Evolutionary conservation across 2,329 filamentous ascomycete genomes (phyloP), one percentile per base, ranked within the genome.

Genomic region (Colletotrichum sp.): DNA sequence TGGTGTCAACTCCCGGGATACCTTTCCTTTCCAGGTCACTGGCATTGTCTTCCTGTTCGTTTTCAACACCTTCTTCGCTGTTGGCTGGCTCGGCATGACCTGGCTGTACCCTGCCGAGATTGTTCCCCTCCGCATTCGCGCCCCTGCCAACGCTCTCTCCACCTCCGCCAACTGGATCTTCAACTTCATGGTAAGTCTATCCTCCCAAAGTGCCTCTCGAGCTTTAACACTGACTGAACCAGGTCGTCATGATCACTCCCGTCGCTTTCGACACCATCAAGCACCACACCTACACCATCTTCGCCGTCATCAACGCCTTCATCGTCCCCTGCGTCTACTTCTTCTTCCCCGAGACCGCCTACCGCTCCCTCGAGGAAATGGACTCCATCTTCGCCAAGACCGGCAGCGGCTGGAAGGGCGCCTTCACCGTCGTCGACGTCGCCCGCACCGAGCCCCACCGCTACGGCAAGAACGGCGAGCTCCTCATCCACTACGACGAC

Each of bases 301-400:
- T 94, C 79, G 92, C 92, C 13, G 88, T 92, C 61, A 92, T 93
- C 84, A 93, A 93, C 81, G 88, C 89, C 77, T 85, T 89, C 78
- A 92, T 92, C 81, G 86, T 92, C 0, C 90, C 91, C 0, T 85
- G 83, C 5, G 86, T 91, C 28, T 92, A 91, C 82, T 90, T 91
- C 83, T 92, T 92, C 85, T 93, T 91, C 83, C 92, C 92, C 1
- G 92, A 93, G 82, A 93, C 92, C 12, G 90, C 90, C 2, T 91
- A 91, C 80, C 87, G 92, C 55, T 91, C 89, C 3, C 88, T 94
- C 24, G 92, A 94, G 82, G 92, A 93, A 80, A 93, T 94, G 89
- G 92, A 93, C 79, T 84, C 83, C 78, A 92, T 93, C 79, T 93
- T 93, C 84, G 87, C 89, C 78, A 91, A 92, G 80, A 88, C 89